Evolutionary conservation across 306 rosid species (phyloP), one percentile per base, ranked within the genome.

Genomic region (Dryas drummondii): DNA sequence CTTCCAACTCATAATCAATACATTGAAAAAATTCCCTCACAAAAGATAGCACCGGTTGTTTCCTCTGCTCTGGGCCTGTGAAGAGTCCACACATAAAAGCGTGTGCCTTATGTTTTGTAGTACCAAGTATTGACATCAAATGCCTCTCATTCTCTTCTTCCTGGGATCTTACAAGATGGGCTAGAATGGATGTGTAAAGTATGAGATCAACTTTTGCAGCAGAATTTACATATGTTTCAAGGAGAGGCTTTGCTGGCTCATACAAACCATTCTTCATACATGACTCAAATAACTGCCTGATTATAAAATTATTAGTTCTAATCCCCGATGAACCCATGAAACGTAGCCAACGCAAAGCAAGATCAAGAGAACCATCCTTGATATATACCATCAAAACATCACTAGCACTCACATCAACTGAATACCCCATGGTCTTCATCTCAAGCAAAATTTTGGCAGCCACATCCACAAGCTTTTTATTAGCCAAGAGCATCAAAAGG

Each of bases 251-350:
- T 55, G 97, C 96, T 52, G 97, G 87, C 66, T 91, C 94, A 44
- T 84, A 88, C 74, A 91, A 70, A n/a, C 90, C 87, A 48, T 77
- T 91, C 85, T 88, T 94, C 98, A 94, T 90, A 76, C 96, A 94
- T 9, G 98, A 94, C 86, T 94, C 93, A 27, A 94, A 94, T 83
- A 94, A 83, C 71, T 94, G 98, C 70, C 98, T 82, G 61, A 94
- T 82, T 55, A 94, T 94, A 78, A 91, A 94, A 76, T 85, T 91
- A 79, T 94, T 94, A 41, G 98, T 90, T 85, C 92, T 86, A 40
- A 94, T 86, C 76, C 97, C 98, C 0, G 97, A 87, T 13, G 96
- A 94, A 66, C 97, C 98, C 93, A 94, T 94, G 84, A 94, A 94
- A 63, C 89, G 88, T 56, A 94, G 73, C 98, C 98, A 94, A 79